phyloP scores from a whole-genome alignment of 208 protist species.

The Vickermania ingenoplastis region DNA sequence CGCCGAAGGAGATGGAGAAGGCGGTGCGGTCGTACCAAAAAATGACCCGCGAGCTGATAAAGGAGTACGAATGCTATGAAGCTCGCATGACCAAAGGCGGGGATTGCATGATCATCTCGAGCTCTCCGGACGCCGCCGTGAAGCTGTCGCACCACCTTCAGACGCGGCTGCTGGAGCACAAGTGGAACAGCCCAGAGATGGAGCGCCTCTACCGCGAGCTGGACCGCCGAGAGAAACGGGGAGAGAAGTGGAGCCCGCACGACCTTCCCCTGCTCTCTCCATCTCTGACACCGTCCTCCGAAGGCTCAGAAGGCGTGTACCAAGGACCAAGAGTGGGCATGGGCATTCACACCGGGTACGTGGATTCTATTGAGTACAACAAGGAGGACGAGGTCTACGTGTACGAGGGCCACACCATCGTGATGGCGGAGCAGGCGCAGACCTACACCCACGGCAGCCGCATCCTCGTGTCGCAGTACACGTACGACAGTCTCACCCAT shows the following conservation, averaged over 20 bases:
- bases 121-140: neutral
- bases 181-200: neutral
- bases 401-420: neutral
- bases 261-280: neutral
- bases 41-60: neutral
- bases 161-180: neutral
- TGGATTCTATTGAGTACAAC: neutral
- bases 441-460: neutral
- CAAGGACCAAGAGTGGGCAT: neutral
- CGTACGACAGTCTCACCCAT: neutral
- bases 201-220: neutral
- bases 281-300: neutral
- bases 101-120: neutral
- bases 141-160: neutral
- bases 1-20: neutral
- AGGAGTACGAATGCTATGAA: neutral
- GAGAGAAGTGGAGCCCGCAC: neutral
- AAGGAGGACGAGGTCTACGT: neutral
- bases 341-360: neutral
- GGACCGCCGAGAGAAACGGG: neutral
- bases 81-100: neutral
- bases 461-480: neutral
- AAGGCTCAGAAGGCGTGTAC: neutral
- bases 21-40: neutral
- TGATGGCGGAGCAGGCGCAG: slow-evolving; percentile 1